Percentiles rank a stretch among this genome's conserved stretches.
phyloP scores from a whole-genome alignment of 2,329 filamentous ascomycete species.

The Cladosporium colombiae region DNA sequence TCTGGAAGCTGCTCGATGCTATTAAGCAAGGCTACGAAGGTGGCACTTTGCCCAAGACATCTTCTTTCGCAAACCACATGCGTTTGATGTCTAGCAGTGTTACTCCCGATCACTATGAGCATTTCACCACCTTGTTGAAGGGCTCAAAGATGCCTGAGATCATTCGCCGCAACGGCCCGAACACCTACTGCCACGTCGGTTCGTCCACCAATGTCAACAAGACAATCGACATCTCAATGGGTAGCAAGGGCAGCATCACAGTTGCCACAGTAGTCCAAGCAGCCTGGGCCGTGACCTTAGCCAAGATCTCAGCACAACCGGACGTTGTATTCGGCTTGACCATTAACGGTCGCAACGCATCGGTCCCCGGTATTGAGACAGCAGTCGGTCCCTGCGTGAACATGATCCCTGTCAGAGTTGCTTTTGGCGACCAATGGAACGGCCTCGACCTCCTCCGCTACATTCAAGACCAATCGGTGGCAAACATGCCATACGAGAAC shows the following conservation, averaged over 20 bases:
- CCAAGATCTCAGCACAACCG: constrained; percentile 49
- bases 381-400: constrained; percentile 18
- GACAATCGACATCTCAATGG: constrained; percentile 18
- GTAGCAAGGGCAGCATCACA: constrained; percentile 28
- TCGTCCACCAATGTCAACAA: constrained; percentile 17
- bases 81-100: constrained; percentile 17
- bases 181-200: constrained; percentile 22
- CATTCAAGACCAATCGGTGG: constrained; percentile 14
- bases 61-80: constrained; percentile 17
- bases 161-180: constrained; percentile 22
- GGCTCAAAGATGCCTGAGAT: constrained; percentile 23
- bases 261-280: constrained; percentile 53
- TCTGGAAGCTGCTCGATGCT: constrained; percentile 18
- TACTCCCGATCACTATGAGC: constrained; percentile 18
- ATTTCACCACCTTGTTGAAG: constrained; percentile 27
- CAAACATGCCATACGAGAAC: constrained; percentile 20
- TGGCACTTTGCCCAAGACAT: constrained; percentile 15
- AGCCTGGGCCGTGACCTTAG: constrained; percentile 59
- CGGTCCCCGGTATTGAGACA: constrained; percentile 17
- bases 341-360: constrained; percentile 18
- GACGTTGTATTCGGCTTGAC: constrained; percentile 57
- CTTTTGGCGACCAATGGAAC: constrained; percentile 14
- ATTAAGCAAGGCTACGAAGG: constrained; percentile 19
- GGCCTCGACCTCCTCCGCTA: constrained; percentile 17
- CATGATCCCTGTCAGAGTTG: constrained; percentile 18